phyloP scores from a whole-genome alignment of 768 basidiomycete species.

The Rhodosporidiobolus odoratus region DNA sequence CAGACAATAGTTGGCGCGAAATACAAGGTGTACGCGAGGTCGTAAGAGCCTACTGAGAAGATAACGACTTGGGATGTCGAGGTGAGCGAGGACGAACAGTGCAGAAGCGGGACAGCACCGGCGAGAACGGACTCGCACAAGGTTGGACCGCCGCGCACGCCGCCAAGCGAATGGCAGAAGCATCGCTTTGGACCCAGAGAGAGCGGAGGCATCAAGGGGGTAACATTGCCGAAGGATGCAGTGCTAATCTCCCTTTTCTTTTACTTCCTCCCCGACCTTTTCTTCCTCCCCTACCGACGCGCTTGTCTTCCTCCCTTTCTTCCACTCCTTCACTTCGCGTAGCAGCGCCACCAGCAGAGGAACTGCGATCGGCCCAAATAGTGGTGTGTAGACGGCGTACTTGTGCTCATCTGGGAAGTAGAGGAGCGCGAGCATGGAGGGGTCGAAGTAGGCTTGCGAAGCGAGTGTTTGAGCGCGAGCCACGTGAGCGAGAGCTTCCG shows the following conservation, averaged over 20 bases:
- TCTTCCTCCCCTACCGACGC: neutral
- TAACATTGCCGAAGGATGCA: neutral
- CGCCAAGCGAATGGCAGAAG: too few relatives aligned
- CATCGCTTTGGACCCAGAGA: neutral
- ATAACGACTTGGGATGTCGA: neutral
- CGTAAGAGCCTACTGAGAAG: too few relatives aligned
- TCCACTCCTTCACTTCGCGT: constrained; percentile 49
- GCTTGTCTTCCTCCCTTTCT: constrained; percentile 2
- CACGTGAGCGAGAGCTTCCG: constrained; percentile 56
- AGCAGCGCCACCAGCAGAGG: constrained; percentile 70
- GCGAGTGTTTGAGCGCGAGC: constrained; percentile 61
- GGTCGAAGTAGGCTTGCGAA: constrained; percentile 90
- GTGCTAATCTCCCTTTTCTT: constrained; percentile 1
- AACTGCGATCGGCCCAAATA: constrained; percentile 84
- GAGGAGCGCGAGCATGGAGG: constrained; percentile 87
- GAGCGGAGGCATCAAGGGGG: neutral
- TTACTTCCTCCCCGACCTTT: neutral
- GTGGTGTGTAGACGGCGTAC: constrained; percentile 89
- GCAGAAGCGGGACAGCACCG: neutral
- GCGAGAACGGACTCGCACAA: too few relatives aligned
- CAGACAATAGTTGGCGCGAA: neutral
- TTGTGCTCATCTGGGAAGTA: constrained; percentile 99
- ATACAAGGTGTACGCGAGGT: neutral
- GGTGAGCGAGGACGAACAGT: neutral
- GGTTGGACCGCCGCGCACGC: too few relatives aligned